Evolutionary conservation across 2,329 filamentous ascomycete genomes (phyloP), one percentile per base, ranked within the genome.

Genomic region (Curvularia eragrostidis): DNA sequence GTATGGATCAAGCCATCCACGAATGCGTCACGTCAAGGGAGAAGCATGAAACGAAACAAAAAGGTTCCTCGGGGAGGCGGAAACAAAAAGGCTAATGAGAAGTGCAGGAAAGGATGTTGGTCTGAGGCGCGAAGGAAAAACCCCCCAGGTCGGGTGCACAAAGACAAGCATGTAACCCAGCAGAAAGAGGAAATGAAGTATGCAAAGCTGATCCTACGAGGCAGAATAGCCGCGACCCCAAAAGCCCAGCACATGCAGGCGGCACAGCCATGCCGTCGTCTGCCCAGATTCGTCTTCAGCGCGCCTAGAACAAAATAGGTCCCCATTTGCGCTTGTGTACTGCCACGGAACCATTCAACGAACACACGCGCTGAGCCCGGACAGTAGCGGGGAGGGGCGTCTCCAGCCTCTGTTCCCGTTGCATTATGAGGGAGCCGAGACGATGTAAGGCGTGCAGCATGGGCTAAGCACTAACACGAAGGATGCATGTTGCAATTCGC

Each of bases 391-490:
- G 34, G 34, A 36, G 34, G 34, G 28, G 34, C 4, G 12, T 18
- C 18, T n/a, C 15, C 34, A 36, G 34, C 15, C 34, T 13, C 34
- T 18, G 15, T 36, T 36, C 34, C n/a, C 8, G 34, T 36, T 36
- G 34, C 34, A 18, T 36, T 36, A 15, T 15, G 34, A n/a, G 15
- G 34, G 34, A 18, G 34, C 34, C n/a, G 34, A n/a, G 6, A n/a
- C 7, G n/a, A 36, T 47, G 26, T 23, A 32, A 19, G 43, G 43
- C 43, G n/a, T 47, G 43, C 43, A 47, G 43, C 13, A 47, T 47
- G 28, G 28, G n/a, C 43, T 47, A 26, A 47, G 43, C 43, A 47
- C 43, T 47, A 47, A 21, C 3, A 10, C 41, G 13, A 43, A 43
- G 41, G 41, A 43, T 43, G 41, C 41, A 43, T 10, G 6, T 5